Percentiles rank a stretch among this genome's conserved stretches.
Conservation (phyloP, 2,329 filamentous ascomycete species). For the Monosporascus sp. region DNA sequence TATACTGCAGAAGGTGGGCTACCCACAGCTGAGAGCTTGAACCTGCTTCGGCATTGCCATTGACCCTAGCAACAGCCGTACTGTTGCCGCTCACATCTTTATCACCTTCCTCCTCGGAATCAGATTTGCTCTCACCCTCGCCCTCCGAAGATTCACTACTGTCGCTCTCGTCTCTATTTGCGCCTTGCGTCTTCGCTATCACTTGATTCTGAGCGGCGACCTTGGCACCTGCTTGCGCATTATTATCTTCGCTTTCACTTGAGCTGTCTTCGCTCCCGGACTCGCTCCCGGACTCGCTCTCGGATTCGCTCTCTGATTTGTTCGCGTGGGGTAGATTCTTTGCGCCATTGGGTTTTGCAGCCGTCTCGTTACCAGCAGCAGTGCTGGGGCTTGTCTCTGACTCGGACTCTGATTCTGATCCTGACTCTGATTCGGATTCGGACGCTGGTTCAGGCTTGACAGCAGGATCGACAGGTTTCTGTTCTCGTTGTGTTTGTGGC, state of each 20-base stretch:
- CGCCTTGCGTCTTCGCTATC: conserved; percentile 1
- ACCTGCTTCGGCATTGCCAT: conserved; percentile 9
- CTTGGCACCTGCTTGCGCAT: conserved; percentile 14
- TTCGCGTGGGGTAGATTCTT: conserved; percentile 12
- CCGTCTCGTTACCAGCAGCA: conserved; percentile 7
- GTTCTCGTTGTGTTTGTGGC: conserved; percentile 14
- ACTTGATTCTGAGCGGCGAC: not conserved
- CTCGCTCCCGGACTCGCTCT: conserved; percentile 16
- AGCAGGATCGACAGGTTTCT: conserved; percentile 8
- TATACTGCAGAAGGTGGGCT: not conserved
- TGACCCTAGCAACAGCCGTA: conserved; percentile 12
- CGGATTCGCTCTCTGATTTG: conserved; percentile 11
- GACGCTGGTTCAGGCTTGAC: conserved; percentile 6
- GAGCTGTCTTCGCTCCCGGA: conserved; percentile 22
- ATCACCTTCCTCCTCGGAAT: not conserved
- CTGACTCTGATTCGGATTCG: conserved; percentile 5
- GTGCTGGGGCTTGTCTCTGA: conserved; percentile 10
- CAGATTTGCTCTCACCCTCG: conserved; percentile 7
- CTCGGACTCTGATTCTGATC: conserved; percentile 7
- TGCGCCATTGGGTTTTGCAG: conserved; percentile 16
- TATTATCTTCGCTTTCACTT: conserved; percentile 31
- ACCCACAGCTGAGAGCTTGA: conserved; percentile 19
- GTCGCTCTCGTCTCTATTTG: conserved; percentile 1
- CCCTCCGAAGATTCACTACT: conserved; percentile 3
- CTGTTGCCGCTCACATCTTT: conserved; percentile 2